Conservation (phyloP, 2,329 filamentous ascomycete genomes). For the Aciculosporium take region DNA sequence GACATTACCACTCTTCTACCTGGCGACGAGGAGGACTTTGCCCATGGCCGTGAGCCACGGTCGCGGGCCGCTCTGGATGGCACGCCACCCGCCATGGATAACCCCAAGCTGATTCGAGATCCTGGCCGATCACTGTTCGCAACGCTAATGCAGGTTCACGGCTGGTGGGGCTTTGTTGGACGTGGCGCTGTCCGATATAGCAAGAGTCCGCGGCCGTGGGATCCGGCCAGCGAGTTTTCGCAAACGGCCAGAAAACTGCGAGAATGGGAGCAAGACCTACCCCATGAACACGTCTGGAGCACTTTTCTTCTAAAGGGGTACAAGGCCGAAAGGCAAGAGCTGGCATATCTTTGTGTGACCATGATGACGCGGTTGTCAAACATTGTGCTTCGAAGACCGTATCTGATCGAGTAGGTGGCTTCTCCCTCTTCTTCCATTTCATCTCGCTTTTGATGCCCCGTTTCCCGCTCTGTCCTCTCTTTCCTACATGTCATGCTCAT, state of each 20-base stretch:
- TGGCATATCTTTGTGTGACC: constrained; percentile 40
- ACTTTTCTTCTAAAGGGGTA: constrained; percentile 27
- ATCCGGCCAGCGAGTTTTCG: constrained; percentile 32
- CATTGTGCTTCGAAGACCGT: constrained; percentile 40
- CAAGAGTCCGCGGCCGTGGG: constrained; percentile 30
- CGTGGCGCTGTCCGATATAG: constrained; percentile 32
- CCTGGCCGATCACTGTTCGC: constrained; percentile 38
- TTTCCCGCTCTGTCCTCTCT: background rate
- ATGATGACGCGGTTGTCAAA: constrained; percentile 42
- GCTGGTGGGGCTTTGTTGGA: constrained; percentile 39
- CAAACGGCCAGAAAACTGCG: constrained; percentile 26
- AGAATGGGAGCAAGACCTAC: constrained; percentile 35
- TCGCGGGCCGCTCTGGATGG: constrained; percentile 39
- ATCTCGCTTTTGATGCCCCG: no score
- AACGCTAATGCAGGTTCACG: constrained; percentile 38
- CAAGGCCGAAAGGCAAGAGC: constrained; percentile 33
- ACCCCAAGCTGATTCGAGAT: constrained; percentile 28
- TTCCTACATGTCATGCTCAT: background rate
- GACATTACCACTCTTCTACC: constrained; percentile 42
- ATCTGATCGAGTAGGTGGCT: constrained; percentile 30
- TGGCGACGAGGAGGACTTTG: constrained; percentile 37
- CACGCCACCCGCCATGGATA: constrained; percentile 33
- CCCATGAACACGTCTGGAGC: constrained; percentile 34
- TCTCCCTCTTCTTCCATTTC: background rate
- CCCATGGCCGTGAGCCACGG: constrained; percentile 29